Base-by-base conservation (phyloP, 2,329 filamentous ascomycete species). In the Botrytis aclada region DNA sequence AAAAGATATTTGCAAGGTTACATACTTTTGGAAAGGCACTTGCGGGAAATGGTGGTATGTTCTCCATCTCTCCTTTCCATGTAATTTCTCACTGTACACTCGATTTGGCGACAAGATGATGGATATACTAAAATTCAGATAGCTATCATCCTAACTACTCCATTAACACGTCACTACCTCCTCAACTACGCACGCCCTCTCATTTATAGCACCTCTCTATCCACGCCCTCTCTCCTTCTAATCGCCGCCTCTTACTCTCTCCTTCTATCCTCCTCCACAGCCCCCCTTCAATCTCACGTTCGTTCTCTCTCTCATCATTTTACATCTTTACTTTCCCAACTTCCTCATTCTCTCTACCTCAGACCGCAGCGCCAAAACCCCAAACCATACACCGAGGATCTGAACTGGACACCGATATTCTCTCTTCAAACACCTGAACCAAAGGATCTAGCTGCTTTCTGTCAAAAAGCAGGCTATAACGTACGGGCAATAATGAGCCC, bases 401-500 rank as follows among this genome's bases (percentile, higher is more conserved):
- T 69, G 18, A 58, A 69, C n/a, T 69, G 65, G 65, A 91, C 90
- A 0, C 90, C 90, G 0, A 92, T 93, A 12, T 87, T 93, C 60
- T 87, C 89, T 0, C 80, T 93, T 0, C 84, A 90, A 29, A 91
- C 89, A 0, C 82, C 84, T 0, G 81, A 86, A 0, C 89, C 91
- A 0, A 85, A 89, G 5, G 83, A 84, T 5, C 80, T 93, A 22
- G 90, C 91, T 0, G 83, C 80, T 1, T 83, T 86, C 71, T 92
- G 90, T 71, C 90, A 93, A 80, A 77, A 83, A 5, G 80, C 81
- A 0, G 89, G 89, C 0, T 89, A 88, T 72, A 83, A 90, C 61
- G 87, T 92, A 0, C 84, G 91, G 3, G 86, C 90, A 0, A 92
- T 93, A 25, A 89, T 93, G 73, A 85, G 89, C 1, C 91, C 91